Conservation (phyloP, 31 red algal genomes). For the Odonthalia washingtoniensis region DNA sequence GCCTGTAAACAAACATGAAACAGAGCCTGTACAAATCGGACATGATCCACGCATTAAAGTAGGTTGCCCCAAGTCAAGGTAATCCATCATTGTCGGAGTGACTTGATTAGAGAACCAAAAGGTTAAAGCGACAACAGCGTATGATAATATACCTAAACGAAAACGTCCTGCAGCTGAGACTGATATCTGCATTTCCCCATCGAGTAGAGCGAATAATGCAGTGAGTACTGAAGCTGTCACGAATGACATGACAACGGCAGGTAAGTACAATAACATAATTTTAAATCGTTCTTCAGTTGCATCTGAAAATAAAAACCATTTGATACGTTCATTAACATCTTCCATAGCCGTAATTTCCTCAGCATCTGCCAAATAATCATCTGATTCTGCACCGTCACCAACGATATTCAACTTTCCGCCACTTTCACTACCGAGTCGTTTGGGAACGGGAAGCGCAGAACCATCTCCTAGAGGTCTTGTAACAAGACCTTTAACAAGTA, state of each 20-base stretch:
- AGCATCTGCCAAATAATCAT: slow-evolving; percentile 15
- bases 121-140: slow-evolving; percentile 69
- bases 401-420: neutral
- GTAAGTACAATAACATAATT: slow-evolving; percentile 82
- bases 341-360: slow-evolving; percentile 52
- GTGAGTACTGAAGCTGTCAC: slow-evolving; percentile 69
- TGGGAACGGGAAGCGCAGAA: neutral
- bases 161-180: slow-evolving; percentile 67
- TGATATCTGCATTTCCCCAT: slow-evolving; percentile 82
- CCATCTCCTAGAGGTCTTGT: neutral
- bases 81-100: slow-evolving; percentile 81
- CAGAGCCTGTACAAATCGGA: slow-evolving; percentile 68
- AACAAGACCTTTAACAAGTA: slow-evolving; percentile 54
- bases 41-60: slow-evolving; percentile 76
- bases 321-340: slow-evolving; percentile 71
- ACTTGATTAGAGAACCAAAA: slow-evolving; percentile 88
- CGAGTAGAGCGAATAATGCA: slow-evolving; percentile 79
- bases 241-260: slow-evolving; percentile 80
- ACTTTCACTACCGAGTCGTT: neutral
- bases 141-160: slow-evolving; percentile 69
- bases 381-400: neutral
- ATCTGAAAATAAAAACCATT: slow-evolving; percentile 87
- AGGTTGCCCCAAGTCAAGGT: slow-evolving; percentile 85
- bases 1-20: slow-evolving; percentile 87
- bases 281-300: slow-evolving; percentile 87